phyloP scores from a whole-genome alignment of 176 grass and related monocot genomes.

The Elymus sibiricus region DNA sequence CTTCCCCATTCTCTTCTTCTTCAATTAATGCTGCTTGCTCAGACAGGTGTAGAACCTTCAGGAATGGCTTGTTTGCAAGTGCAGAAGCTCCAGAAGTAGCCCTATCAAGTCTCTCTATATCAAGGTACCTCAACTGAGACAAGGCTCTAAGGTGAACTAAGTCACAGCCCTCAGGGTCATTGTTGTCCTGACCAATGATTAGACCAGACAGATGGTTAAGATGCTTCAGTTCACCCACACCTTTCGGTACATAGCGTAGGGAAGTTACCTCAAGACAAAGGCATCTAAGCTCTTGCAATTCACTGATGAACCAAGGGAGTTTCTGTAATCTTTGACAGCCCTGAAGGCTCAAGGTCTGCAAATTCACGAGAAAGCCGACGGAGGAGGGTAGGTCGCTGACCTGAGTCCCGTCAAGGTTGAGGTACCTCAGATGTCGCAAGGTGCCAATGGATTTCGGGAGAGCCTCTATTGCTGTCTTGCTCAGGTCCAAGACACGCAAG shows the following conservation, averaged over 20 bases:
- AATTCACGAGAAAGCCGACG: constrained; percentile 64
- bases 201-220: constrained; percentile 68
- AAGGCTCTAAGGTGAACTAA: constrained; percentile 57
- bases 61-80: constrained; percentile 58
- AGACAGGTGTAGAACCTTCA: constrained; percentile 61
- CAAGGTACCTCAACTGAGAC: constrained; percentile 65
- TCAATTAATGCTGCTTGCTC: constrained; percentile 30
- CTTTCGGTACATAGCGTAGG: constrained; percentile 61
- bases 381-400: constrained; percentile 62
- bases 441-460: constrained; percentile 61
- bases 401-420: constrained; percentile 68
- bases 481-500: constrained; percentile 63
- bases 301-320: constrained; percentile 63
- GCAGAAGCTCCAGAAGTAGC: constrained; percentile 49
- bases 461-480: constrained; percentile 43
- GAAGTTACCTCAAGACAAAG: constrained; percentile 53
- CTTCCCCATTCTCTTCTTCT: constrained; percentile 21
- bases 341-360: constrained; percentile 67
- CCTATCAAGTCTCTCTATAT: constrained; percentile 56
- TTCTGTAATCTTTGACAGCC: constrained; percentile 50
- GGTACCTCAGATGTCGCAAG: constrained; percentile 74
- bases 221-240: constrained; percentile 55
- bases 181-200: constrained; percentile 51
- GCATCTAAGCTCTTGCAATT: constrained; percentile 59
- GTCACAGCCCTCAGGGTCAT: constrained; percentile 48